Conservation (phyloP, 345 rosid species). For the Melastoma malabathricum region DNA sequence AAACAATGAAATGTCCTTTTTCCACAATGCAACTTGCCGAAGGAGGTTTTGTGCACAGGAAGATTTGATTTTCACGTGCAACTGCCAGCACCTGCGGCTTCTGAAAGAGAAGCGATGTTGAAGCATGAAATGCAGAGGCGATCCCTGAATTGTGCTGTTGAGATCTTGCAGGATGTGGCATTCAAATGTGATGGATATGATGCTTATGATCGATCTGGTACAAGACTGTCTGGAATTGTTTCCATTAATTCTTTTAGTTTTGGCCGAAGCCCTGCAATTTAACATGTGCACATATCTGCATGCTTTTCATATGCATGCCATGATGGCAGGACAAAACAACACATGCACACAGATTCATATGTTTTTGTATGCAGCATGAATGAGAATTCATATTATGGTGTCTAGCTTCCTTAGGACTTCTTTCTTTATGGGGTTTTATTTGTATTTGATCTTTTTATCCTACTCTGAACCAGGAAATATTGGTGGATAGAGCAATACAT, state of each 20-base stretch:
- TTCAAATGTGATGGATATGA: constrained; percentile 96
- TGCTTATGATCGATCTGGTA: constrained; percentile 97
- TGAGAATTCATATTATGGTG: no score
- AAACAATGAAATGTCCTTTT: constrained; percentile 3
- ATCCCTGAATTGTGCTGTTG: constrained; percentile 55
- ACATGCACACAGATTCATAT: no score
- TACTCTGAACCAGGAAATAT: constrained; percentile 50
- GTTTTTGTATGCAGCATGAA: no score
- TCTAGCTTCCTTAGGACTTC: no score
- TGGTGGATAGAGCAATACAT: constrained; percentile 96
- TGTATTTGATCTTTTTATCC: neutral
- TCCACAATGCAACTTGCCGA: constrained; percentile 1
- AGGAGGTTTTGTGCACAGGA: constrained; percentile 30
- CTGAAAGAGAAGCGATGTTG: constrained; percentile 85
- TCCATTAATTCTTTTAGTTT: neutral
- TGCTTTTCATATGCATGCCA: no score
- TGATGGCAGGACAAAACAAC: no score
- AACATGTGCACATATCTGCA: neutral
- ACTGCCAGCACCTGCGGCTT: constrained; percentile 86
- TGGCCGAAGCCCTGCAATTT: no score
- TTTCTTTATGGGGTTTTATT: no score
- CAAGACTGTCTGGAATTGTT: constrained; percentile 2
- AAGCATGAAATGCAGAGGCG: constrained; percentile 86
- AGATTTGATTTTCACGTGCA: constrained; percentile 94
- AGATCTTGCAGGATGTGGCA: constrained; percentile 61